phyloP scores from a whole-genome alignment of 2,329 filamentous ascomycete species.

The Botrytis elliptica region DNA sequence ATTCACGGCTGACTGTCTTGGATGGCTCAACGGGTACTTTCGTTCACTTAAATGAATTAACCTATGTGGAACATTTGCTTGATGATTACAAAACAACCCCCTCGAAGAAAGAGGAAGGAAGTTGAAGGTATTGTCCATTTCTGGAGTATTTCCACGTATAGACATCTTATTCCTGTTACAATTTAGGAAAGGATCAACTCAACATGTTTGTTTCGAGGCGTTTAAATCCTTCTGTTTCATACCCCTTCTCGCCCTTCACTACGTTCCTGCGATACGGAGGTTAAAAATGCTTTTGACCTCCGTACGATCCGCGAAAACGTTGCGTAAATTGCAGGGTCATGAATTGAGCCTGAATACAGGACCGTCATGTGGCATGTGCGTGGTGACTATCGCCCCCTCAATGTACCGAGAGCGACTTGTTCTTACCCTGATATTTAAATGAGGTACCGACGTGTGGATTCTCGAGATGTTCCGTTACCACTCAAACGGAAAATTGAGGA shows the following conservation, averaged over 20 bases:
- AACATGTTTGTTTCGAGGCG: neutral
- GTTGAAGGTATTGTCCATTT: neutral
- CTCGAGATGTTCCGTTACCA: neutral
- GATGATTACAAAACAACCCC: too few species aligned
- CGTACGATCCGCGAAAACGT: neutral
- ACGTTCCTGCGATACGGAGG: neutral
- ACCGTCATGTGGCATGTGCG: neutral
- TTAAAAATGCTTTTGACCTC: neutral
- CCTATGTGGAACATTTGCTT: neutral
- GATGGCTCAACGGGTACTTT: neutral
- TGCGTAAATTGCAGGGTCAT: neutral
- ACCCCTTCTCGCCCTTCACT: too few species aligned
- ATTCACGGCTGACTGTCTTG: neutral
- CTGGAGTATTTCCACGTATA: slow-evolving; percentile 12
- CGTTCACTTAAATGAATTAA: neutral
- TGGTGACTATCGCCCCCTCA: neutral
- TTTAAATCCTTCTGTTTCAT: neutral
- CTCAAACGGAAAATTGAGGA: neutral
- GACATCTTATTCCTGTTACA: neutral
- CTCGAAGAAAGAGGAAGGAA: neutral
- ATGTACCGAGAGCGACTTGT: neutral
- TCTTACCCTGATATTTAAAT: neutral
- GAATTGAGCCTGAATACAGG: neutral
- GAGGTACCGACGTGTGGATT: neutral
- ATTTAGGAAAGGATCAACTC: neutral